Evolutionary conservation across 164 flowering plant genomes (phyloP).

Genomic region (Vitis cinerea): DNA sequence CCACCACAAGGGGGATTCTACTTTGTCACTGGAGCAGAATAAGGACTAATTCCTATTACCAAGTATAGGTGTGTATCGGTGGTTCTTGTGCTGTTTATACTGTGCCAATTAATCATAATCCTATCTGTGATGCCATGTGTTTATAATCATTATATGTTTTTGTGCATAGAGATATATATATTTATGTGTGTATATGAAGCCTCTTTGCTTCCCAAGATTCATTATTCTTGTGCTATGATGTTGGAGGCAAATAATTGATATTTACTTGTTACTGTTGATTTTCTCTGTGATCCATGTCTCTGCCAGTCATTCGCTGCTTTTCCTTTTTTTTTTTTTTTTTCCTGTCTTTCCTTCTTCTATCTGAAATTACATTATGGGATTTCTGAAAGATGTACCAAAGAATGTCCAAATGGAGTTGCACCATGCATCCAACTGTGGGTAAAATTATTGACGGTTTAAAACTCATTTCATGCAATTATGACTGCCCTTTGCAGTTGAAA

Average conservation of each 20-base stretch:
- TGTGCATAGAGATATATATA: slow-evolving; percentile 11
- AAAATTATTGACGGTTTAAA: neutral
- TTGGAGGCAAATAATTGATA: neutral
- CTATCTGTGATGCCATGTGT: slow-evolving; percentile 3
- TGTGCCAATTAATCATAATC: neutral
- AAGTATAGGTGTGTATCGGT: neutral
- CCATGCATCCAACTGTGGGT: neutral
- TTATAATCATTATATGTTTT: neutral
- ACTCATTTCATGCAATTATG: neutral
- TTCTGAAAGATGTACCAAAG: neutral
- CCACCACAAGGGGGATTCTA: slow-evolving; percentile 18
- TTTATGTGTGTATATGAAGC: neutral
- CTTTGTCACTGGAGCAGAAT: slow-evolving; percentile 9
- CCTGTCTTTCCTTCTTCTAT: neutral
- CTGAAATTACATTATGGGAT: neutral
- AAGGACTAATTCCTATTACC: slow-evolving; percentile 4
- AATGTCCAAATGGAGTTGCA: neutral
- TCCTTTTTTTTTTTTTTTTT: neutral
- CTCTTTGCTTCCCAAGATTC: neutral
- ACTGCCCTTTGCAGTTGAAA: slow-evolving; percentile 7
- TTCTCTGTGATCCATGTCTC: neutral
- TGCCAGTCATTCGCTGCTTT: slow-evolving; percentile 5
- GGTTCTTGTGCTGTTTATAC: slow-evolving; percentile 6
- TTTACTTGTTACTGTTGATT: neutral
- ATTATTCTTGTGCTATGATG: neutral